Base-by-base conservation (phyloP, 495 filamentous ascomycete genomes). In the Pseudevernia furfuracea region DNA sequence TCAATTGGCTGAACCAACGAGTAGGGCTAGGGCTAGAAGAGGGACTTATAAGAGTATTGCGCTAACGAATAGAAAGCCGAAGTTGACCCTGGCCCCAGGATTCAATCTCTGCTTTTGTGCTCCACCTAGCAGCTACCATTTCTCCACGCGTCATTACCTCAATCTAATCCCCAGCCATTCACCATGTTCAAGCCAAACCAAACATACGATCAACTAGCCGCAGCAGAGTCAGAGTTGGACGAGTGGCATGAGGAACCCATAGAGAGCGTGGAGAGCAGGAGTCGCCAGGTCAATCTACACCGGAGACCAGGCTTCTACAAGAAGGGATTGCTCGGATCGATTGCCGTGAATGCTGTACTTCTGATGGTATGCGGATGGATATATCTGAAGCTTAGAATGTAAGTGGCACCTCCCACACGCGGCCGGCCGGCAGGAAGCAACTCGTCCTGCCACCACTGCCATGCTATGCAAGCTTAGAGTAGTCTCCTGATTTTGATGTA, bases 341-440 rank as follows among this genome's bases (percentile, higher is more conserved):
- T 68, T 7, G 58, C 61, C 3, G n/a, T 68, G 23, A 68, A 68
- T 39, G 66, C 66, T n/a, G 32, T 68, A 32, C 21, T 68, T 17
- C 23, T 68, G 23, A 65, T 68, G 28, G 39, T 58, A 4, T 55
- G 62, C 19, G 66, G 19, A 12, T 63, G 66, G 66, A 12, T 61
- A 62, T 68, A 59, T 56, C 23, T 68, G 66, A 64, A 58, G 39
- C 28, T 64, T 21, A 68, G 19, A 39, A 52, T 59, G 66, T 68
- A 21, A 60, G 66, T 58, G 25, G 10, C 28, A 43, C 41, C 23
- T 48, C 43, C 19, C 9, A n/a, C 14, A 2, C 46, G 46, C 12
- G n/a, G 10, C 46, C 4, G 11, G 9, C 14, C 17, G 5, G 49
- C 25, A 30, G 23, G 49, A 32, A 32, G 49, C 4, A 32, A 7